Conservation (phyloP, 2,329 filamentous ascomycete genomes). For the Fusarium annulatum region DNA sequence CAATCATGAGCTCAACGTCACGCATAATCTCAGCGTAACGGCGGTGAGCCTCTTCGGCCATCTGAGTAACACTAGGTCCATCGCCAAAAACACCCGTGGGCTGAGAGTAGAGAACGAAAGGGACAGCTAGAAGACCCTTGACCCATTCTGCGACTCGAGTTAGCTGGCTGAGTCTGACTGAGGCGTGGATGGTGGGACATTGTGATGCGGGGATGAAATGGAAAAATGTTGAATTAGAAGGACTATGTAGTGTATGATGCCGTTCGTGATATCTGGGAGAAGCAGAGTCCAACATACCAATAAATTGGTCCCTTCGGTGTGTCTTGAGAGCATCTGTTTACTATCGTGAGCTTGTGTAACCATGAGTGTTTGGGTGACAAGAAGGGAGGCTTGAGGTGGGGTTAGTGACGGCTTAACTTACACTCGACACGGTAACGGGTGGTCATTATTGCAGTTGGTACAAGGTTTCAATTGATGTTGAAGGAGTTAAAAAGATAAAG, state of each 20-base stretch:
- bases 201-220: neutral
- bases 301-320: conserved; percentile 90
- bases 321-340: conserved; percentile 75
- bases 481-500: neutral
- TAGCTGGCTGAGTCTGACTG: conserved; percentile 2
- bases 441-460: conserved; percentile 59
- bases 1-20: conserved; percentile 91
- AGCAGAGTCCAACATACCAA: conserved; percentile 61
- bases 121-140: conserved; percentile 92
- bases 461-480: neutral
- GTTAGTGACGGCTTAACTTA: conserved; percentile 50
- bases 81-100: conserved; percentile 87
- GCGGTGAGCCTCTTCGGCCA: conserved; percentile 83
- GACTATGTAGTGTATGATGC: neutral
- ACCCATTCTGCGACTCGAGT: conserved; percentile 81
- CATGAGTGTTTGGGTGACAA: neutral
- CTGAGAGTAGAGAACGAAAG: conserved; percentile 96
- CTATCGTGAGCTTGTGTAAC: conserved; percentile 37
- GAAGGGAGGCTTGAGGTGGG: conserved; percentile 1
- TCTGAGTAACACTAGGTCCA: conserved; percentile 72
- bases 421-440: conserved; percentile 78
- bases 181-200: neutral
- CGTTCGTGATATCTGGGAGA: neutral
- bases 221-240: neutral
- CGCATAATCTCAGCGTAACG: conserved; percentile 95